A percentile compares a stretch with the other conserved stretches of the same genome.
Evolutionary conservation across 805 yeast species (phyloP).

Genomic region (Sugiyamaella floridensis): DNA sequence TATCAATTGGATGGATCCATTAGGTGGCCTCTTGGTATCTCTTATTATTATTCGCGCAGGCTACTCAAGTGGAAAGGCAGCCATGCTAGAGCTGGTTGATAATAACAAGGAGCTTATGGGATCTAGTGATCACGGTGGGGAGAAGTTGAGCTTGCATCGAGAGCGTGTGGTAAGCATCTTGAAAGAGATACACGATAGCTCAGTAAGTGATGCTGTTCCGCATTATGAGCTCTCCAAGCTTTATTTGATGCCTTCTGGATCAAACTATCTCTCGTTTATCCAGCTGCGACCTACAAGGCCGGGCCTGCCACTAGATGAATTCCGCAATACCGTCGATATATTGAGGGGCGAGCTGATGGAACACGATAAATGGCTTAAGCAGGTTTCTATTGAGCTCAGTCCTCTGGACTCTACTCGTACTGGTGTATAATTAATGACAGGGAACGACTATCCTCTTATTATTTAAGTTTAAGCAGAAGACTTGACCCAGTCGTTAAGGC

Average conservation of each 20-base stretch:
- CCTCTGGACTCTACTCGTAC: too few relatives aligned
- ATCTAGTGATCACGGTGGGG: background rate
- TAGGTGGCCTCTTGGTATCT: slow-evolving; percentile 87
- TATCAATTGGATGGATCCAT: slow-evolving; percentile 80
- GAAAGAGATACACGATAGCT: slow-evolving; percentile 4
- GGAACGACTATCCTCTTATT: too few relatives aligned
- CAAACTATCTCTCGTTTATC: slow-evolving; percentile 13
- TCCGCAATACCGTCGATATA: slow-evolving; percentile 3
- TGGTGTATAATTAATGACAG: too few relatives aligned
- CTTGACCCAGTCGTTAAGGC: slow-evolving; percentile 84
- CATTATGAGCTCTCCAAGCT: slow-evolving; percentile 11
- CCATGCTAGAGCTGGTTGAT: slow-evolving; percentile 75
- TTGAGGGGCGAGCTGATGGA: slow-evolving; percentile 5
- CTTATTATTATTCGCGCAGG: slow-evolving; percentile 80
- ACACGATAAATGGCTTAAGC: slow-evolving; percentile 8
- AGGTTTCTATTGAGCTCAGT: slow-evolving; percentile 5
- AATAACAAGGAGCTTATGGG: slow-evolving; percentile 24
- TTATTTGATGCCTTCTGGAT: slow-evolving; percentile 21
- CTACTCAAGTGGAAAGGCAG: slow-evolving; percentile 57
- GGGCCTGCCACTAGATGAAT: slow-evolving; percentile 2
- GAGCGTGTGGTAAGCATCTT: slow-evolving; percentile 9
- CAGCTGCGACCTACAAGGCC: slow-evolving; percentile 4
- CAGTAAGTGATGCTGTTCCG: slow-evolving; percentile 1
- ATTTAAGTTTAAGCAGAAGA: background rate
- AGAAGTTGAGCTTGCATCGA: slow-evolving; percentile 2